These are phyloP conservation scores for Gossypium schwendimanii DNA, from an alignment of 441 rosid genomes.

Conservation along the genomic window DNA sequence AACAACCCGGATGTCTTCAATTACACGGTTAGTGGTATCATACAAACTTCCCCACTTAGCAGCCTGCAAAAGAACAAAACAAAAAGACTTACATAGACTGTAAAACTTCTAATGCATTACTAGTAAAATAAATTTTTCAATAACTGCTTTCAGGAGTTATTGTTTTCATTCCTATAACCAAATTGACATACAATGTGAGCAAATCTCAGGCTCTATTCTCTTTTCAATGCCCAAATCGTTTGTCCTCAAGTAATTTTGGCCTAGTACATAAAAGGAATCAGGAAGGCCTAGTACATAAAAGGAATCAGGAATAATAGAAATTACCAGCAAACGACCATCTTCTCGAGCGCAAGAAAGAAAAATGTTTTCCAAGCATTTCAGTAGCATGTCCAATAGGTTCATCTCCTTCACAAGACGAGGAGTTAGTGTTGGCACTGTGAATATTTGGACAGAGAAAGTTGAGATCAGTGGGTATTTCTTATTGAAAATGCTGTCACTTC, in stretches of 20 bases:
- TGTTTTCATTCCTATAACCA: background rate
- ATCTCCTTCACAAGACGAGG: slow-evolving; percentile 87
- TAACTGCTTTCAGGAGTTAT: background rate
- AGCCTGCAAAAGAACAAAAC: slow-evolving; percentile 41
- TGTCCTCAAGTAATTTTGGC: background rate
- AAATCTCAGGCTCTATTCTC: background rate
- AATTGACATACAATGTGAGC: background rate
- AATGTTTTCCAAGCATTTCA: slow-evolving; percentile 70
- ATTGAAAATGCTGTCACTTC: slow-evolving; percentile 35
- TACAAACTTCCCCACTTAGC: slow-evolving; percentile 61
- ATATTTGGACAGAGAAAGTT: slow-evolving; percentile 88
- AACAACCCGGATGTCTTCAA: slow-evolving; percentile 79
- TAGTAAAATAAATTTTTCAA: background rate
- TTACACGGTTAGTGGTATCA: slow-evolving; percentile 63
- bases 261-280: background rate
- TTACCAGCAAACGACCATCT: slow-evolving; percentile 80
- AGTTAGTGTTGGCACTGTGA: slow-evolving; percentile 89
- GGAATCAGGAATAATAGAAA: background rate
- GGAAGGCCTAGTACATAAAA: background rate
- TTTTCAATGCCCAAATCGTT: background rate
- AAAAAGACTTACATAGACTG: slow-evolving; percentile 9
- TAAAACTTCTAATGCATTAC: background rate
- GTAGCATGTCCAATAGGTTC: slow-evolving; percentile 62
- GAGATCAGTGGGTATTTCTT: slow-evolving; percentile 60
- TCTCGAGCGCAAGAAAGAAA: slow-evolving; percentile 63